Evolutionary conservation across 345 rosid species (phyloP).

Genomic region (Erysimum cheiranthoides): DNA sequence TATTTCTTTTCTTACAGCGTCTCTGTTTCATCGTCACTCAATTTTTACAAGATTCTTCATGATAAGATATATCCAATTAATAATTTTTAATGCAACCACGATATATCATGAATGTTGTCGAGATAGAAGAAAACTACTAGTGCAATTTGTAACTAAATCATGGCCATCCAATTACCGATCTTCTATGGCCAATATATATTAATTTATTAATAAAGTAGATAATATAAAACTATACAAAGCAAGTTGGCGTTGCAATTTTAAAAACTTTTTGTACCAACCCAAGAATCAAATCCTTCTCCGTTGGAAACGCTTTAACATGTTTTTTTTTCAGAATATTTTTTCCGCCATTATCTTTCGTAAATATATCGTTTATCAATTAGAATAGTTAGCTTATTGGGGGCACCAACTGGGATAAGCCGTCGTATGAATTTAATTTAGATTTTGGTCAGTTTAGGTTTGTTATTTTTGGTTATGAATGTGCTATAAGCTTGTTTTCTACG

Average conservation of each 20-base stretch:
- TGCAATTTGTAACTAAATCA: slow-evolving; percentile 16
- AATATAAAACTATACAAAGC: slow-evolving; percentile 13
- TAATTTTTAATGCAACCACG: neutral
- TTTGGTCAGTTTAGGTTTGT: neutral
- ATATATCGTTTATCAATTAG: neutral
- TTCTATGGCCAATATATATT: neutral
- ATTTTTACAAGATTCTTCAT: slow-evolving; percentile 3
- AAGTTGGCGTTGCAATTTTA: slow-evolving; percentile 24
- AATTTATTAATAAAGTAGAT: neutral
- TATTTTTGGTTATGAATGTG: neutral
- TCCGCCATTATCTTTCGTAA: slow-evolving; percentile 3
- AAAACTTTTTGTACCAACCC: neutral
- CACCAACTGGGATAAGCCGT: neutral
- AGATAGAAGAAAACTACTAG: neutral
- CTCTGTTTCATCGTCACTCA: neutral
- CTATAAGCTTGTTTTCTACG: neutral
- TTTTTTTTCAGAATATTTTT: neutral
- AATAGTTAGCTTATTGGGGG: neutral
- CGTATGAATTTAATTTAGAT: slow-evolving; percentile 4
- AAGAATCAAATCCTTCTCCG: slow-evolving; percentile 31
- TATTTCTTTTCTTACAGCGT: neutral
- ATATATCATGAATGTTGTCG: neutral
- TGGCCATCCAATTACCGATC: slow-evolving; percentile 14
- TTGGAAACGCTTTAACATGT: slow-evolving; percentile 25
- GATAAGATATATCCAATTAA: neutral